phyloP scores from a whole-genome alignment of 345 rosid species.

The Heritiera littoralis region DNA sequence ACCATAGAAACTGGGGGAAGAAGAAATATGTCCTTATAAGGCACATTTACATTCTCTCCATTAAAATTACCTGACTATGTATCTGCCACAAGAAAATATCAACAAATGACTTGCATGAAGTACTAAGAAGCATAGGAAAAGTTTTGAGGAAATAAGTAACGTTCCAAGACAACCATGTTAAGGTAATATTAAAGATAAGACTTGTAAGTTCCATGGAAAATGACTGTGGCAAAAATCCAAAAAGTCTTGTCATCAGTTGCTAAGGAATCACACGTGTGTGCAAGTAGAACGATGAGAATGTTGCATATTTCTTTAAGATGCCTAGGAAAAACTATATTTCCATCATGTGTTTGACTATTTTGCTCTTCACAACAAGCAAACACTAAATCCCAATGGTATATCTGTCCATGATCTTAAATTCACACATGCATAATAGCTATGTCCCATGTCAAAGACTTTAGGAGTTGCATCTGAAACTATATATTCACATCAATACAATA shows the following conservation, averaged over 20 bases:
- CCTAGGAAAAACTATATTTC: background rate
- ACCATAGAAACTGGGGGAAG: background rate
- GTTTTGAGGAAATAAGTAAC: background rate
- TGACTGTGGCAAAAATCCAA: background rate
- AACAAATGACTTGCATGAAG: background rate
- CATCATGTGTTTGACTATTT: background rate
- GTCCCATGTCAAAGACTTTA: background rate
- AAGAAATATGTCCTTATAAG: background rate
- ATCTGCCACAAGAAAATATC: background rate
- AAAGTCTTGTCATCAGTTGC: background rate
- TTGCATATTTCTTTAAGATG: conserved; percentile 1
- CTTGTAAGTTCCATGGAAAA: background rate
- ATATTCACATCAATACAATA: background rate
- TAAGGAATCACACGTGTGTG: background rate
- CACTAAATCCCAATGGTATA: too few species aligned
- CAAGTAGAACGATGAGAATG: background rate
- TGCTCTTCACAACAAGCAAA: conserved; percentile 5
- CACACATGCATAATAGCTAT: background rate
- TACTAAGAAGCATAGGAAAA: background rate
- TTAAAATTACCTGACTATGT: background rate
- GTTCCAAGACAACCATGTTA: background rate
- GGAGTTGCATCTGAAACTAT: background rate
- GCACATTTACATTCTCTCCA: background rate
- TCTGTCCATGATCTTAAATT: background rate
- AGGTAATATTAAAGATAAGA: background rate